phyloP scores from a whole-genome alignment of 495 filamentous ascomycete species.

The Staphylotrichum longicolle region DNA sequence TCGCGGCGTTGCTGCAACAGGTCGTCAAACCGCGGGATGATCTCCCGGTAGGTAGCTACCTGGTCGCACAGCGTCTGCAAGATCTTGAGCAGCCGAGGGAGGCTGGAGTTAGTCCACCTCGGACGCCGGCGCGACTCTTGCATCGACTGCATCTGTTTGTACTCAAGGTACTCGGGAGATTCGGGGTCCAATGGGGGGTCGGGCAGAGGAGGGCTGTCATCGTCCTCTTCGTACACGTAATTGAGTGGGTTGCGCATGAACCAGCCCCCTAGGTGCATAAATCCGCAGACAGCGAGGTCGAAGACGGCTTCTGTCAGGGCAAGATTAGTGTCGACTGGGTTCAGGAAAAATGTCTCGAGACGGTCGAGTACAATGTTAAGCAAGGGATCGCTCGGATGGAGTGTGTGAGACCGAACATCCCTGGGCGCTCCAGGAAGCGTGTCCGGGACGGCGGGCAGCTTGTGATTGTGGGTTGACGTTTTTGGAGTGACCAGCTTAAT shows the following conservation, averaged over 20 bases:
- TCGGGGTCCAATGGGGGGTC: constrained; percentile 37
- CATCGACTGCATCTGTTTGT: constrained; percentile 44
- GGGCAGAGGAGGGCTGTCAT: constrained; percentile 30
- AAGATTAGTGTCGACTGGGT: constrained; percentile 86
- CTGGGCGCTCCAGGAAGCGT: constrained; percentile 52
- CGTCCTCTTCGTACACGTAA: constrained; percentile 53
- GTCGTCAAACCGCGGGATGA: constrained; percentile 73
- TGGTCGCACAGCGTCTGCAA: constrained; percentile 61
- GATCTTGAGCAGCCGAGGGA: constrained; percentile 51
- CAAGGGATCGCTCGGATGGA: constrained; percentile 72
- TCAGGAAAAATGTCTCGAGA: constrained; percentile 77
- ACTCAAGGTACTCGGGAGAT: constrained; percentile 42
- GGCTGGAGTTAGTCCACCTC: constrained; percentile 42
- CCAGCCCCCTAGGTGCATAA: constrained; percentile 83
- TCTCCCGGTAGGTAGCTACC: constrained; percentile 61
- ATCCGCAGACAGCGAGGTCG: constrained; percentile 77
- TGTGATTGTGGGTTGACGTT: constrained; percentile 50
- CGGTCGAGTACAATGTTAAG: constrained; percentile 67
- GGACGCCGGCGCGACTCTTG: constrained; percentile 51
- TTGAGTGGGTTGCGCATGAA: constrained; percentile 69
- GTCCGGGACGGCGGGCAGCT: constrained; percentile 49
- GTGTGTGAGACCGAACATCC: constrained; percentile 56
- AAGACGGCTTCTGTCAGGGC: constrained; percentile 78
- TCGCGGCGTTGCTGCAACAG: constrained; percentile 70
- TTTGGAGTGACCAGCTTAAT: constrained; percentile 56